Evolutionary conservation across 2,329 filamentous ascomycete genomes (phyloP), one percentile per base, ranked within the genome.

Genomic region (Lasiodiplodia sp.): DNA sequence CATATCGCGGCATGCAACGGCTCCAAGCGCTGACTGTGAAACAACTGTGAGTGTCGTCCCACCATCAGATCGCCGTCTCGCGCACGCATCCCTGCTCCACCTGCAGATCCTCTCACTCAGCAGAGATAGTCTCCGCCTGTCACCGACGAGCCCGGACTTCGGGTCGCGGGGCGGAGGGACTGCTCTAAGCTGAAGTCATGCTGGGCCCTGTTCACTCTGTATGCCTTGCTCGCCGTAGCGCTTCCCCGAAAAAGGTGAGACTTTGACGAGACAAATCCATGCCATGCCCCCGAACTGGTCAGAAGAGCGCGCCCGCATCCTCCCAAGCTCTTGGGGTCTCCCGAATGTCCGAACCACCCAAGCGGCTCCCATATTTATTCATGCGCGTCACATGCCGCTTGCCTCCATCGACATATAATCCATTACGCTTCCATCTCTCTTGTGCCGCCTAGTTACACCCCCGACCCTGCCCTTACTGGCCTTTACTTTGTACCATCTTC

Each of bases 181-280:
- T 64, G 31, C 60, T 64, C 60, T 64, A 64, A 64, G 60, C 60
- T 64, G 60, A 52, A 64, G 60, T 64, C 44, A 64, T 52, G 60
- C 38, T 10, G 14, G 40, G 18, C 62, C 31, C 31, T 34, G 31
- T 34, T 34, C 31, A 34, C 31, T 34, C 31, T 34, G 31, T 34
- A 34, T 34, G 31, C 31, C 62, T 31, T 53, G 51, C 23, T 66
- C 10, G 23, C 16, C 16, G 34, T 53, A 34, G 31, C 37, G 34
- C 63, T 21, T 21, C 8, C 16, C 63, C 63, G 51, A 34, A 31
- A 66, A 44, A 56, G 51, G 63, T 56, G 63, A 44, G 51, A 66
- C 51, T 56, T 55, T 56, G 49, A 56, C 51, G 51, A 56, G 51
- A 55, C 49, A 40, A 7, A 44, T n/a, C 25, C 47, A 23, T 51